Conservation (phyloP, 1,284 basidiomycete species). For the Apiotrichum laibachii region DNA sequence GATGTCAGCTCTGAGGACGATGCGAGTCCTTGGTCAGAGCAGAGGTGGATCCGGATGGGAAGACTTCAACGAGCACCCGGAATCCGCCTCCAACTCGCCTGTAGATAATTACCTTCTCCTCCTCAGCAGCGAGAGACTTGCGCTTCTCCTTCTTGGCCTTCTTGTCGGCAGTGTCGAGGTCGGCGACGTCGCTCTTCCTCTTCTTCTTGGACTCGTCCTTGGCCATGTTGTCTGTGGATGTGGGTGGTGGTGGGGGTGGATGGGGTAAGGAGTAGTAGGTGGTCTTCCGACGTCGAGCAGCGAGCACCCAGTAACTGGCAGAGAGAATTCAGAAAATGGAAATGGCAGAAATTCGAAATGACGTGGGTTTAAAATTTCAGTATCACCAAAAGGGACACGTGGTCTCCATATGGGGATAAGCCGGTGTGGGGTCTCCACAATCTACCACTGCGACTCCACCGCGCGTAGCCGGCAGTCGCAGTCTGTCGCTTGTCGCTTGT, state of each 20-base stretch:
- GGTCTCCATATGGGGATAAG: background rate
- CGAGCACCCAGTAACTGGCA: background rate
- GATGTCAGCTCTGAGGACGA: background rate
- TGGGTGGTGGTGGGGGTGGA: constrained; percentile 7
- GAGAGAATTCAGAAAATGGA: constrained; percentile 5
- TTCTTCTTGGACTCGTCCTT: constrained; percentile 54
- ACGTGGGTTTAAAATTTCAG: background rate
- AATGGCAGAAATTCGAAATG: constrained; percentile 14
- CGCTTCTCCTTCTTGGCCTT: constrained; percentile 55
- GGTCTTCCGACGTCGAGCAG: background rate
- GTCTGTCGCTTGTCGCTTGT: too few relatives aligned
- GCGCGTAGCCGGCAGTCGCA: too few relatives aligned
- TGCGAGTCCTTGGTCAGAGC: background rate
- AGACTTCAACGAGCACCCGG: too few relatives aligned
- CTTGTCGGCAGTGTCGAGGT: constrained; percentile 41
- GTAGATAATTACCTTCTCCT: constrained; percentile 31
- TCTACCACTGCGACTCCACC: background rate
- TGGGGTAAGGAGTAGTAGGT: background rate
- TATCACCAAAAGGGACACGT: background rate
- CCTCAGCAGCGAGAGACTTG: constrained; percentile 47
- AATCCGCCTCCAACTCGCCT: background rate
- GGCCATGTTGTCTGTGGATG: constrained; percentile 39
- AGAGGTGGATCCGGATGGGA: too few relatives aligned
- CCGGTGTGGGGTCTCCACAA: background rate
- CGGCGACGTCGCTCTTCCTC: constrained; percentile 51